Base-by-base conservation (phyloP, 1,284 basidiomycete species). In the Stygiomarasmius scandens region DNA sequence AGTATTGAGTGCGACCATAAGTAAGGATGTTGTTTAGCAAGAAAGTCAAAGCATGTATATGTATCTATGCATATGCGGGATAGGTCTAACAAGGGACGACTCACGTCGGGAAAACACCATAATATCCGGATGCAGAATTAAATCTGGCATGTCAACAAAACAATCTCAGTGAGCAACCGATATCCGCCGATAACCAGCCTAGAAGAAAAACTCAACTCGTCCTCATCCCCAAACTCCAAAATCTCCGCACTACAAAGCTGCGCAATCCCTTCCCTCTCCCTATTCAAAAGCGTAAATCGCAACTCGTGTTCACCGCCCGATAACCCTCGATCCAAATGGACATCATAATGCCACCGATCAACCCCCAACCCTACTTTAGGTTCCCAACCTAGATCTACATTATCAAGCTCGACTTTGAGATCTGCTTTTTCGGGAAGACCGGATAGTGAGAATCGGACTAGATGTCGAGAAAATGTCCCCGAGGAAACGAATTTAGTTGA, bases 211-310 rank as follows among this genome's bases (percentile, higher is more conserved):
- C 43, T 32, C 32, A 45, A 90, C 90, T 89, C 83, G 23, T 76
- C 68, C 45, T 78, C 78, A 46, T 78, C 73, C 1, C 90, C 92
- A 65, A 88, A 93, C 69, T 94, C 92, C 8, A 93, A 71, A 3
- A 92, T 73, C 68, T 94, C 91, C 1, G 85, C 76, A 61, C 85
- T 92, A 62, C 91, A 91, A 20, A 94, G 71, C 71, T 92, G 89
- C 6, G 89, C 89, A 10, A 71, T 73, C 6, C 84, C 86, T 58
- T 82, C 75, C 46, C 77, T 69, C 4, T 75, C 77, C n/a, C 64
- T 63, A 53, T 85, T 80, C 23, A 79, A 74, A 54, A 93, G 73
- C 24, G 67, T 73, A 56, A 93, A 92, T 47, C 68, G 73, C 23
- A 93, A 60, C 46, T 79, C 73, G 66, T 88, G 87, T 38, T 70